Evolutionary conservation across 140 eudicot genomes (phyloP).

Genomic region (Anethum foeniculum): DNA sequence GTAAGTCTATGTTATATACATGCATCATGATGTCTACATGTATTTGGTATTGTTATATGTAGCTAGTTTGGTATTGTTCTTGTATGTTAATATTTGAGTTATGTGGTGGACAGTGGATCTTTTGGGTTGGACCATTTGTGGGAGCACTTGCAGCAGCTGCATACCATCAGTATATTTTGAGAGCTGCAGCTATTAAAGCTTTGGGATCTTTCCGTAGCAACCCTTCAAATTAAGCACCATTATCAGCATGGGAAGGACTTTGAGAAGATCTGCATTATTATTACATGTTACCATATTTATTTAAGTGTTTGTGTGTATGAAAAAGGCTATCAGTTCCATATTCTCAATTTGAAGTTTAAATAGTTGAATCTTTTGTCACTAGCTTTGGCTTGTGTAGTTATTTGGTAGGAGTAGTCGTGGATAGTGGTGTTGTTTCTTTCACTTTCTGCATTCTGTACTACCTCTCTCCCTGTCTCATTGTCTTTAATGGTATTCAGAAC

Average conservation of each 20-base stretch:
- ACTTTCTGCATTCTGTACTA: neutral
- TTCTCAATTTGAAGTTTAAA: neutral
- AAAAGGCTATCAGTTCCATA: neutral
- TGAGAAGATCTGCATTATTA: neutral
- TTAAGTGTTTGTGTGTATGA: neutral
- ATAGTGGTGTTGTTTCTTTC: constrained; percentile 11
- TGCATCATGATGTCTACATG: too few species aligned
- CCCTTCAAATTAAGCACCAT: constrained; percentile 44
- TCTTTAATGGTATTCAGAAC: constrained; percentile 8
- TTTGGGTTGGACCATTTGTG: constrained; percentile 93
- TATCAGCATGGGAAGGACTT: neutral
- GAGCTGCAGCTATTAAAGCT: constrained; percentile 92
- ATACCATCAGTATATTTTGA: constrained; percentile 84
- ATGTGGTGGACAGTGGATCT: constrained; percentile 57
- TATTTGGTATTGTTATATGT: neutral
- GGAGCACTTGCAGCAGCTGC: constrained; percentile 96
- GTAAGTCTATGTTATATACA: constrained; percentile 20
- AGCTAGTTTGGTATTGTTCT: neutral
- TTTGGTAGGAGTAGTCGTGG: constrained; percentile 2
- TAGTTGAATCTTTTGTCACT: constrained; percentile 9
- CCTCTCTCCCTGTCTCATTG: neutral
- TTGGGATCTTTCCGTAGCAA: constrained; percentile 95
- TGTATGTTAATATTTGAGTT: neutral
- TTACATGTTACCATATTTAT: neutral
- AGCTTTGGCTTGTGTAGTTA: constrained; percentile 14